Conservation (phyloP, 495 filamentous ascomycete genomes). For the Lineolata rhizophorae region DNA sequence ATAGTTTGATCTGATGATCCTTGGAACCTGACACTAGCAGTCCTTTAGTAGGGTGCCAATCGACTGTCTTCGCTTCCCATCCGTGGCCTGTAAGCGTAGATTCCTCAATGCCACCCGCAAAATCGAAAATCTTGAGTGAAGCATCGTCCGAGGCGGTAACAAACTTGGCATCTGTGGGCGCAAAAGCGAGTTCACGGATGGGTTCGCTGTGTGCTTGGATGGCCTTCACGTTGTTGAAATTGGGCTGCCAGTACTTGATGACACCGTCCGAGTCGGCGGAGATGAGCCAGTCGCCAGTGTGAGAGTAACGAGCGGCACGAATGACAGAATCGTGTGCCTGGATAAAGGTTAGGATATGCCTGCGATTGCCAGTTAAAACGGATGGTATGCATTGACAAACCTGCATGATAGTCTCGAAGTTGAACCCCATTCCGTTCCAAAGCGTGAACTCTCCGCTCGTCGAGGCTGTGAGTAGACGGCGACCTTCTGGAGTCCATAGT, state of each 20-base stretch:
- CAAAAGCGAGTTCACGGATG: constrained; percentile 79
- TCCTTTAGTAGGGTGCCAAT: constrained; percentile 95
- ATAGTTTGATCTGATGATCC: constrained; percentile 90
- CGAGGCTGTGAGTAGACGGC: constrained; percentile 72
- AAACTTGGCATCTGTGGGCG: constrained; percentile 84
- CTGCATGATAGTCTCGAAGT: constrained; percentile 98
- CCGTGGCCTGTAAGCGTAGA: constrained; percentile 68
- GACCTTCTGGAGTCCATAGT: constrained; percentile 89
- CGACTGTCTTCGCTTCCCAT: constrained; percentile 89
- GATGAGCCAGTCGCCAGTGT: constrained; percentile 88
- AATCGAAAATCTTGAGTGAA: constrained; percentile 87
- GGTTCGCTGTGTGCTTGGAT: constrained; percentile 80
- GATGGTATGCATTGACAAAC: constrained; percentile 18
- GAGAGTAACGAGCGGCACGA: constrained; percentile 68
- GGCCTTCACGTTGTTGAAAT: constrained; percentile 95
- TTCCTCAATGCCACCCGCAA: constrained; percentile 65
- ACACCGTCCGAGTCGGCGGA: constrained; percentile 88
- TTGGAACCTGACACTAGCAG: constrained; percentile 91
- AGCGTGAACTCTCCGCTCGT: constrained; percentile 95
- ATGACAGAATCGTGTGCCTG: constrained; percentile 85
- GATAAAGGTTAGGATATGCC: constrained; percentile 3
- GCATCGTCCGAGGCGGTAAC: constrained; percentile 89
- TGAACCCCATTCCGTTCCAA: constrained; percentile 97
- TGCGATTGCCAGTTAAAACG: background rate
- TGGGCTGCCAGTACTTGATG: constrained; percentile 97